Evolutionary conservation across 179 eudicot species (phyloP).

Genomic region (Silene noctiflora): DNA sequence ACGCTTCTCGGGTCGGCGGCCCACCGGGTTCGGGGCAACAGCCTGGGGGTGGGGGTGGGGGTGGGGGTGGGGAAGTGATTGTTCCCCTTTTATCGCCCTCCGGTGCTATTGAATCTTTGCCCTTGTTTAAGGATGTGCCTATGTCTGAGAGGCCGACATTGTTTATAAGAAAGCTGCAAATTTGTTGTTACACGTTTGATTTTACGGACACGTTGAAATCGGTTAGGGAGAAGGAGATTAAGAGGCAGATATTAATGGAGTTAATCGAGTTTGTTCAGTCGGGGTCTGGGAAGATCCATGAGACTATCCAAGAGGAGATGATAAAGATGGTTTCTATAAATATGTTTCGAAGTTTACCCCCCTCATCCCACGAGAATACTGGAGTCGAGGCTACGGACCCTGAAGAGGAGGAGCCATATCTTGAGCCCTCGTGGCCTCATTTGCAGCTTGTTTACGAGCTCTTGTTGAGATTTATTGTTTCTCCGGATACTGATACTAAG

Average conservation of each 20-base stretch:
- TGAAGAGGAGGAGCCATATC: slow-evolving; percentile 6
- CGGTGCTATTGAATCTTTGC: slow-evolving; percentile 48
- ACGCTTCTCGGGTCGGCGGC: slow-evolving; percentile 46
- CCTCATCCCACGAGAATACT: slow-evolving; percentile 46
- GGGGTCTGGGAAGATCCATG: slow-evolving; percentile 46
- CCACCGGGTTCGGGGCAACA: slow-evolving; percentile 32
- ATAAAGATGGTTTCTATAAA: slow-evolving; percentile 54
- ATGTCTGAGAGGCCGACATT: slow-evolving; percentile 43
- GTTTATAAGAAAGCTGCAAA: slow-evolving; percentile 49
- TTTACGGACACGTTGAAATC: slow-evolving; percentile 47
- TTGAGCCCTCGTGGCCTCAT: slow-evolving; percentile 6
- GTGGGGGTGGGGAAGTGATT: background rate
- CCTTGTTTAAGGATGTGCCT: slow-evolving; percentile 48
- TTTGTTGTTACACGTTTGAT: slow-evolving; percentile 52
- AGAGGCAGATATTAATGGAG: slow-evolving; percentile 50
- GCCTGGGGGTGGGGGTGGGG: background rate
- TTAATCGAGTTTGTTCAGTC: slow-evolving; percentile 52
- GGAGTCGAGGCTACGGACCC: slow-evolving; percentile 36
- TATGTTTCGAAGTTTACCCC: slow-evolving; percentile 59
- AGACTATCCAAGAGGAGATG: slow-evolving; percentile 58
- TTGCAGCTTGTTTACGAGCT: slow-evolving; percentile 9
- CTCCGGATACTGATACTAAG: slow-evolving; percentile 5
- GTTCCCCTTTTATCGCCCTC: slow-evolving; percentile 22
- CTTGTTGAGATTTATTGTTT: background rate
- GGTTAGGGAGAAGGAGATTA: slow-evolving; percentile 56